Percentiles rank a stretch among this genome's conserved stretches.
These are phyloP conservation scores for Sutorius eximius DNA, from an alignment of 1,284 basidiomycete genomes.

Conservation along the genomic window DNA sequence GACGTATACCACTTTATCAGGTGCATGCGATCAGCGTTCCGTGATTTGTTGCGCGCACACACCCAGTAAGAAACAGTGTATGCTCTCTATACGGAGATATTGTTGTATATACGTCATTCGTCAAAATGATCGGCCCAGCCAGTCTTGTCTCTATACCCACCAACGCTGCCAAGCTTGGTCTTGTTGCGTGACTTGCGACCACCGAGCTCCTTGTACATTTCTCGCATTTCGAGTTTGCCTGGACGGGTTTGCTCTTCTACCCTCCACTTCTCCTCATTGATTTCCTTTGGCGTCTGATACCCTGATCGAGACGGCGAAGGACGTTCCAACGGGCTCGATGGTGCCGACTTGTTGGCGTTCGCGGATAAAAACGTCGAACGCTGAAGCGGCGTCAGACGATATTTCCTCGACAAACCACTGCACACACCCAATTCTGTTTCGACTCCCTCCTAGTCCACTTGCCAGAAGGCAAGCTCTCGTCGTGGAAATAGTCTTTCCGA, in stretches of 20 bases:
- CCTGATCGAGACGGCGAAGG: slow-evolving; percentile 61
- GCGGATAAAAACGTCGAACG: slow-evolving; percentile 57
- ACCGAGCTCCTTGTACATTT: slow-evolving; percentile 85
- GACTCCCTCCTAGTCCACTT: slow-evolving; percentile 87
- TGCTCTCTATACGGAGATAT: background rate
- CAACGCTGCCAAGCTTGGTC: slow-evolving; percentile 59
- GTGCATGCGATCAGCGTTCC: slow-evolving; percentile 49
- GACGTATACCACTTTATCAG: slow-evolving; percentile 67
- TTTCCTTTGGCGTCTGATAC: slow-evolving; percentile 74
- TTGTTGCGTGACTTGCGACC: slow-evolving; percentile 78
- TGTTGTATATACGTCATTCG: slow-evolving; percentile 16
- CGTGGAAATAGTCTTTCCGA: slow-evolving; percentile 76
- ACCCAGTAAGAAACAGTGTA: slow-evolving; percentile 1
- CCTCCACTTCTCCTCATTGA: slow-evolving; percentile 74
- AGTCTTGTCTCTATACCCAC: slow-evolving; percentile 61
- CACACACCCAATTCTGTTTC: slow-evolving; percentile 77
- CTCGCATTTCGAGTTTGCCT: slow-evolving; percentile 80
- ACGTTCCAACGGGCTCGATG: slow-evolving; percentile 44
- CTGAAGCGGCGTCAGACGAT: slow-evolving; percentile 36
- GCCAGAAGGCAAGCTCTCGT: slow-evolving; percentile 70
- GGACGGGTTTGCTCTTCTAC: slow-evolving; percentile 56
- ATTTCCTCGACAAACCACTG: background rate
- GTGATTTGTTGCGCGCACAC: slow-evolving; percentile 15
- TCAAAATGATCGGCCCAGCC: slow-evolving; percentile 56
- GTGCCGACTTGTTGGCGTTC: slow-evolving; percentile 45